Conservation (phyloP, 345 rosid species). For the Raphanus raphanistrum region DNA sequence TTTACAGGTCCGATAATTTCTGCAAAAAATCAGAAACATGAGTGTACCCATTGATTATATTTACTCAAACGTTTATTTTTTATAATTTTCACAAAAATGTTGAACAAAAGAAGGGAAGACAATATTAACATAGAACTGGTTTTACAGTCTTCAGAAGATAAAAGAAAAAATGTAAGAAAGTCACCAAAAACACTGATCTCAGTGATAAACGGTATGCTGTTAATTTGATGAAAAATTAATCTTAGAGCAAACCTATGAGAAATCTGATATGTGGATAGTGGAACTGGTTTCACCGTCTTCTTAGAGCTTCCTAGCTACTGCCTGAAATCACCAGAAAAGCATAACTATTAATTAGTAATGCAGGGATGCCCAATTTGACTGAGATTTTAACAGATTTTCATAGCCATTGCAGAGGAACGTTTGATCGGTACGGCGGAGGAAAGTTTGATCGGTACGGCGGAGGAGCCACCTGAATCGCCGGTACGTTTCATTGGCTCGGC, state of each 20-base stretch:
- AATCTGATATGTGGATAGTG: background rate
- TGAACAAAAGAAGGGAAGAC: too few species aligned
- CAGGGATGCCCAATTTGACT: background rate
- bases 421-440: too few species aligned
- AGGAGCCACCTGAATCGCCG: too few species aligned
- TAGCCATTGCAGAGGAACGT: background rate
- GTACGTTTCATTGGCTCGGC: too few species aligned
- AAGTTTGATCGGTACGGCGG: too few species aligned
- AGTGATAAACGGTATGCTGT: background rate
- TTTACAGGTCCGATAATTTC: too few species aligned
- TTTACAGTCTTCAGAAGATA: background rate
- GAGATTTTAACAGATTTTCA: background rate
- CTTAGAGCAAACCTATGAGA: background rate
- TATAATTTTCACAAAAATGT: conserved; percentile 30
- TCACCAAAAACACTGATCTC: background rate
- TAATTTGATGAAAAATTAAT: background rate
- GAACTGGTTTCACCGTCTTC: background rate
- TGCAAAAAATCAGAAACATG: too few species aligned
- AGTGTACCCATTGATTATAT: conserved; percentile 4
- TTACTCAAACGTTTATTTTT: too few species aligned
- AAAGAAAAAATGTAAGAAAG: too few species aligned
- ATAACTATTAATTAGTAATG: background rate
- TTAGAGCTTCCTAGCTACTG: background rate
- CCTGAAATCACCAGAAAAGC: background rate
- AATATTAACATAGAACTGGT: background rate